These are phyloP conservation scores for Artemisia tridentata DNA, from an alignment of 129 eudicot species.

Conservation along the genomic window DNA sequence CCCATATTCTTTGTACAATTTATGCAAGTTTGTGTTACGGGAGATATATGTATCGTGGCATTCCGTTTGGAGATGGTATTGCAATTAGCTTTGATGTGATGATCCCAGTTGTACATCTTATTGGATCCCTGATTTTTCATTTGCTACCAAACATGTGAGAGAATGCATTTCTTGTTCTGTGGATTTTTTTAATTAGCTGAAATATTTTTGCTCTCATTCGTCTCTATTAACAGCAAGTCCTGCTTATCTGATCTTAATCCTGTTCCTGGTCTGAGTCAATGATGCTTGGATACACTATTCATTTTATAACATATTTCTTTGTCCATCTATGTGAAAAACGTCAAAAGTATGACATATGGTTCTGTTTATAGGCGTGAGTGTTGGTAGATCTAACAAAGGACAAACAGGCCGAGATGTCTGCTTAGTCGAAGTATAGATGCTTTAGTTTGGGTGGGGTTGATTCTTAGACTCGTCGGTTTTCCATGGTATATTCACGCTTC, in stretches of 20 bases:
- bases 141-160: constrained; percentile 32
- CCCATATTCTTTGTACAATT: constrained; percentile 35
- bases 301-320: no score
- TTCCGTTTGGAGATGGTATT: constrained; percentile 1
- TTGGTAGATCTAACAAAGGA: no score
- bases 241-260: not conserved
- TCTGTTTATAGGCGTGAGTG: no score
- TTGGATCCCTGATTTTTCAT: constrained; percentile 20
- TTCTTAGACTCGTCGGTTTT: no score
- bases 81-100: constrained; percentile 21
- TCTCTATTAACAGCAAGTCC: not conserved
- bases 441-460: no score
- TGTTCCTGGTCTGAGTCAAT: not conserved
- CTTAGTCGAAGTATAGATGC: no score
- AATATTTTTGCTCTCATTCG: not conserved
- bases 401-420: no score
- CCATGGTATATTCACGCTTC: no score
- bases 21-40: not conserved
- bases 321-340: no score
- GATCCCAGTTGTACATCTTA: constrained; percentile 26
- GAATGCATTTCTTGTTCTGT: constrained; percentile 18
- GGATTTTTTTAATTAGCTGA: constrained; percentile 12
- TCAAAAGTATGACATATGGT: no score
- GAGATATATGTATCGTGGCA: constrained; percentile 18
- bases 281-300: no score